These are phyloP conservation scores for Antitrichia curtipendula DNA, from an alignment of 225 moss, liverwort and hornwort species.

Conservation along the genomic window DNA sequence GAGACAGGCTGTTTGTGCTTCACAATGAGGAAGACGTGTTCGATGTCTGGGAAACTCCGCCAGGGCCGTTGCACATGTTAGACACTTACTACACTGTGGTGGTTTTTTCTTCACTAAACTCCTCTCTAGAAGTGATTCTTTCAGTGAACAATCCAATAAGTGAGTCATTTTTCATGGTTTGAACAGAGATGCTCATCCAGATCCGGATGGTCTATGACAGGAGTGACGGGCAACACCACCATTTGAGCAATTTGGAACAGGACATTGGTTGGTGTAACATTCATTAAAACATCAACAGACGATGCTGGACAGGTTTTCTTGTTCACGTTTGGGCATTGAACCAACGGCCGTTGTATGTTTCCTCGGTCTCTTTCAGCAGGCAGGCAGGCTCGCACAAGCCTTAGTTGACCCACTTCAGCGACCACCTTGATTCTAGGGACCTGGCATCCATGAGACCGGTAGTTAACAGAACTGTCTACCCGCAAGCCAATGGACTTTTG, in stretches of 20 bases:
- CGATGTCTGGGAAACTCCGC: slow-evolving; percentile 48
- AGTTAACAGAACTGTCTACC: neutral
- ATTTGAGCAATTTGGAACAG: neutral
- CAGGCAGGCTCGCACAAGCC: neutral
- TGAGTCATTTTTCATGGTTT: neutral
- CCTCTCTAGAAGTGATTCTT: neutral
- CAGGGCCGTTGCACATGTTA: slow-evolving; percentile 4
- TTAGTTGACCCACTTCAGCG: neutral
- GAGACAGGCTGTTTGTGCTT: slow-evolving; percentile 45
- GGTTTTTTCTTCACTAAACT: neutral
- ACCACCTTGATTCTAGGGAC: neutral
- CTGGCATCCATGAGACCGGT: neutral
- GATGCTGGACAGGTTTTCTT: neutral
- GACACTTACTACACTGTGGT: too few species aligned
- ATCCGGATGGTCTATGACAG: neutral
- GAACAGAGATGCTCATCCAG: neutral
- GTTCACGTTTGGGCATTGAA: neutral
- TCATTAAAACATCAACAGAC: neutral
- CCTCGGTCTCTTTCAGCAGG: neutral
- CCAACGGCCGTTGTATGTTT: neutral
- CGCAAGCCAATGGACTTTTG: neutral
- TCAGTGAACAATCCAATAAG: neutral
- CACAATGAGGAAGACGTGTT: slow-evolving; percentile 47
- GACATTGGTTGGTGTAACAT: neutral
- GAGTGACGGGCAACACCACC: neutral